Percentiles rank a stretch among this genome's conserved stretches.
Conservation (phyloP, 768 basidiomycete species). For the Galerina sulciceps region DNA sequence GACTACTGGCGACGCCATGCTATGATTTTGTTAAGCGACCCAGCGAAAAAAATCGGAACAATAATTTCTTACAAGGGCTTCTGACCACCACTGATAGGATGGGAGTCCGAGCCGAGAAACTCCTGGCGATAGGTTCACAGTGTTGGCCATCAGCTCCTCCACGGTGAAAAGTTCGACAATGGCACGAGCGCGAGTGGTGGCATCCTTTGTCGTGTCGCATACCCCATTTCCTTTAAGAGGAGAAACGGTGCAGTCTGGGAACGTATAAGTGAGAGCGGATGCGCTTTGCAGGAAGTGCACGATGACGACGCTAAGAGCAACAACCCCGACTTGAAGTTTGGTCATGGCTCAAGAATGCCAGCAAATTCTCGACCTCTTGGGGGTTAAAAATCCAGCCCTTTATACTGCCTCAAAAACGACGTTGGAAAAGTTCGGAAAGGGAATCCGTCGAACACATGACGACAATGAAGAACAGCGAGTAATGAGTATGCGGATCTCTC, state of each 20-base stretch:
- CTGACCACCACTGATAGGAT: slow-evolving; percentile 64
- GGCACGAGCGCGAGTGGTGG: slow-evolving; percentile 51
- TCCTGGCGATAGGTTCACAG: slow-evolving; percentile 51
- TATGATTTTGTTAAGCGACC: slow-evolving; percentile 19
- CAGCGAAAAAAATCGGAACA: not conserved
- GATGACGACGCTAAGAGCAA: slow-evolving; percentile 12
- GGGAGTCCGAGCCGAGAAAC: slow-evolving; percentile 61
- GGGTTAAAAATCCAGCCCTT: not conserved
- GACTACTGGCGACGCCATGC: slow-evolving; percentile 61
- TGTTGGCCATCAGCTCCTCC: slow-evolving; percentile 55
- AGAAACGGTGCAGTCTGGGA: slow-evolving; percentile 52
- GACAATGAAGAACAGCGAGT: too few species aligned
- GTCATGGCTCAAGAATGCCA: slow-evolving; percentile 6
- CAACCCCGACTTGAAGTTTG: slow-evolving; percentile 10
- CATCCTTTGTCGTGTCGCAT: slow-evolving; percentile 49
- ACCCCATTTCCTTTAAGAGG: slow-evolving; percentile 50
- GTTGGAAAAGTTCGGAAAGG: too few species aligned
- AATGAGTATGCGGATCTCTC: too few species aligned
- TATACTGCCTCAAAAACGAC: not conserved
- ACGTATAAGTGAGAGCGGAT: slow-evolving; percentile 32
- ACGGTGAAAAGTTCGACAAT: slow-evolving; percentile 53
- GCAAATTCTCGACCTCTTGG: not conserved
- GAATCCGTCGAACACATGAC: too few species aligned
- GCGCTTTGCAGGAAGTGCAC: slow-evolving; percentile 14
- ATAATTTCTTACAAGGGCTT: slow-evolving; percentile 48